These are phyloP conservation scores for Colletotrichum liriopes DNA, from an alignment of 2,329 filamentous ascomycete genomes.

Conservation along the genomic window DNA sequence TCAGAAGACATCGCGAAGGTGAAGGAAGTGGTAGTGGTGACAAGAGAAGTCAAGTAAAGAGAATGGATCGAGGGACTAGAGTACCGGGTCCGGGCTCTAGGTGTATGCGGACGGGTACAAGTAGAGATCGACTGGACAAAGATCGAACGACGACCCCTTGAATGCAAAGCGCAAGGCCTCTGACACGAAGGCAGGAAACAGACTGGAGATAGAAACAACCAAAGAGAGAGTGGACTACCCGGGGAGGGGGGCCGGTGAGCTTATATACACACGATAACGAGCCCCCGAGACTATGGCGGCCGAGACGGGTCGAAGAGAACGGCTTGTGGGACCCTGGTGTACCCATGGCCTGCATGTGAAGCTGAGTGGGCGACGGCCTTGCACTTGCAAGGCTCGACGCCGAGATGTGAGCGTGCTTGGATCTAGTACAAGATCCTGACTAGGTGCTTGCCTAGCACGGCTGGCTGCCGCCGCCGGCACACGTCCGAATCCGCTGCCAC, in stretches of 20 bases:
- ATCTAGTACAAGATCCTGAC: conserved; percentile 8
- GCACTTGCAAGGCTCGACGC: conserved; percentile 31
- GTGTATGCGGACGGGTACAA: conserved; percentile 6
- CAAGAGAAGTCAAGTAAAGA: conserved; percentile 2
- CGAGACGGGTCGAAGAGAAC: conserved; percentile 26
- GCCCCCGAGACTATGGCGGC: conserved; percentile 26
- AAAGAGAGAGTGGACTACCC: neutral
- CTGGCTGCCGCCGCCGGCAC: conserved; percentile 36
- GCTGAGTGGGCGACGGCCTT: conserved; percentile 23
- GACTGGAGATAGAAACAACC: conserved; percentile 12
- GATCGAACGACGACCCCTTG: conserved; percentile 12
- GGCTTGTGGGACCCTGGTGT: conserved; percentile 28
- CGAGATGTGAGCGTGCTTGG: conserved; percentile 12
- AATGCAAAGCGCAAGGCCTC: conserved; percentile 17
- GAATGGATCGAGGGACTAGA: conserved; percentile 23
- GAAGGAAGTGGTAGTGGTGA: neutral
- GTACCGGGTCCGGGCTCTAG: conserved; percentile 20
- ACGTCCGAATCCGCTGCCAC: conserved; percentile 1
- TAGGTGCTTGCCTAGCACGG: conserved; percentile 28
- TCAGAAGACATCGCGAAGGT: conserved; percentile 31
- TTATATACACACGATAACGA: conserved; percentile 34
- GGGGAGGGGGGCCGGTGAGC: conserved; percentile 21
- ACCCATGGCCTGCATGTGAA: conserved; percentile 38
- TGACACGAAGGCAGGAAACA: conserved; percentile 21
- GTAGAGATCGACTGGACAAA: conserved; percentile 37